Conservation (phyloP, 2,329 filamentous ascomycete genomes). For the Elsinoe fawcettii region DNA sequence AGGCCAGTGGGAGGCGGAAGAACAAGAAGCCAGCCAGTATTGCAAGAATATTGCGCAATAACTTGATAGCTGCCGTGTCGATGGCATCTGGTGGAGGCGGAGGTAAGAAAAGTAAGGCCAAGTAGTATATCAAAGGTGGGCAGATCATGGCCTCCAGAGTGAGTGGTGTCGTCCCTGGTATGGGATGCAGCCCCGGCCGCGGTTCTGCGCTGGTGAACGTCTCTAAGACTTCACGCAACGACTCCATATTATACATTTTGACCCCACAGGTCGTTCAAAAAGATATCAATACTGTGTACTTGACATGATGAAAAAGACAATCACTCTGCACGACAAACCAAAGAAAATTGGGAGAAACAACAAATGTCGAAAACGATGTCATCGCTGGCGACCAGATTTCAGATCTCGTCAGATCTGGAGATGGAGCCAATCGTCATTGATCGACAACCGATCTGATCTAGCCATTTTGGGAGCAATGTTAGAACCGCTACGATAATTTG, state of each 20-base stretch:
- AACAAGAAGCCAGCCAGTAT: constrained; percentile 33
- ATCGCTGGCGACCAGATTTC: constrained; percentile 5
- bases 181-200: constrained; percentile 34
- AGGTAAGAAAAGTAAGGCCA: constrained; percentile 36
- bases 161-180: constrained; percentile 35
- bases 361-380: constrained; percentile 6
- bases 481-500: background rate
- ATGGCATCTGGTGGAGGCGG: constrained; percentile 33
- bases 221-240: background rate
- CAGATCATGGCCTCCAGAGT: constrained; percentile 33
- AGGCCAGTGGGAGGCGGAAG: constrained; percentile 35
- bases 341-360: background rate
- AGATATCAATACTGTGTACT: constrained; percentile 1
- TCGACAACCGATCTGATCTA: constrained; percentile 1
- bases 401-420: constrained; percentile 12
- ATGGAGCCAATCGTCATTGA: constrained; percentile 12
- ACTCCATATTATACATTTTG: constrained; percentile 1
- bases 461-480: background rate
- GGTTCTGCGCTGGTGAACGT: constrained; percentile 22
- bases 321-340: background rate
- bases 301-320: background rate
- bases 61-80: constrained; percentile 25
- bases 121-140: constrained; percentile 37
- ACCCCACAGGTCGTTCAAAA: background rate
- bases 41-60: constrained; percentile 34